phyloP scores from a whole-genome alignment of 2,329 filamentous ascomycete species.

The Zymoseptoria crescenta region DNA sequence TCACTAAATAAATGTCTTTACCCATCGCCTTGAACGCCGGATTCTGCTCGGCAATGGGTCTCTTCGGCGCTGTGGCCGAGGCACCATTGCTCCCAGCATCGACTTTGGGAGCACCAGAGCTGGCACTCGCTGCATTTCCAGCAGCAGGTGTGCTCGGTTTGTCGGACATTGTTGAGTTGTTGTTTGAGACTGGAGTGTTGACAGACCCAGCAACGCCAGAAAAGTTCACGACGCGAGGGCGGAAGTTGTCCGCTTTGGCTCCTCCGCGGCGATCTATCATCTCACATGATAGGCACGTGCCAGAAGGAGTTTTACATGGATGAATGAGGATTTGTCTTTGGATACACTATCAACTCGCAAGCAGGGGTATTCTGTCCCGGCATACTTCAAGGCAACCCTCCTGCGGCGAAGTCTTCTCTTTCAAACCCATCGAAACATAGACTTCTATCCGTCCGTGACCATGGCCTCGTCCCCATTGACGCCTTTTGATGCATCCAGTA shows the following conservation, averaged over 20 bases:
- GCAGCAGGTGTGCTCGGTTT: constrained; percentile 15
- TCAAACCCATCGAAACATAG: neutral
- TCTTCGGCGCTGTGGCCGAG: constrained; percentile 4
- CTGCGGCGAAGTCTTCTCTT: no score
- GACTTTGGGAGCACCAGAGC: constrained; percentile 3
- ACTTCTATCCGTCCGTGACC: constrained; percentile 2
- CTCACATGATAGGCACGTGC: neutral
- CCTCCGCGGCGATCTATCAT: neutral
- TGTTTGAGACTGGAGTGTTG: neutral
- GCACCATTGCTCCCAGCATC: constrained; percentile 1
- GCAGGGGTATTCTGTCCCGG: neutral
- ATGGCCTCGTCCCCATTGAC: constrained; percentile 5
- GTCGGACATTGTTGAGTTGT: constrained; percentile 13
- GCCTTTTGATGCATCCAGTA: constrained; percentile 32
- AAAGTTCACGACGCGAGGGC: neutral
- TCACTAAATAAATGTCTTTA: constrained; percentile 18
- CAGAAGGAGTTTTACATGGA: neutral
- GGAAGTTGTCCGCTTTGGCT: no score
- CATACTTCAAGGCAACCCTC: neutral
- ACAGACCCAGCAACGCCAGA: neutral
- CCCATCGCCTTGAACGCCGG: constrained; percentile 67
- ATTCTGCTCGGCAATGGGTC: constrained; percentile 46
- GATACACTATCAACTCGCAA: neutral
- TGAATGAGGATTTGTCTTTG: neutral
- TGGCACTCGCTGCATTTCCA: constrained; percentile 10